Evolutionary conservation across 2,329 filamentous ascomycete genomes (phyloP).

Genomic region (Macrophomina tecta): DNA sequence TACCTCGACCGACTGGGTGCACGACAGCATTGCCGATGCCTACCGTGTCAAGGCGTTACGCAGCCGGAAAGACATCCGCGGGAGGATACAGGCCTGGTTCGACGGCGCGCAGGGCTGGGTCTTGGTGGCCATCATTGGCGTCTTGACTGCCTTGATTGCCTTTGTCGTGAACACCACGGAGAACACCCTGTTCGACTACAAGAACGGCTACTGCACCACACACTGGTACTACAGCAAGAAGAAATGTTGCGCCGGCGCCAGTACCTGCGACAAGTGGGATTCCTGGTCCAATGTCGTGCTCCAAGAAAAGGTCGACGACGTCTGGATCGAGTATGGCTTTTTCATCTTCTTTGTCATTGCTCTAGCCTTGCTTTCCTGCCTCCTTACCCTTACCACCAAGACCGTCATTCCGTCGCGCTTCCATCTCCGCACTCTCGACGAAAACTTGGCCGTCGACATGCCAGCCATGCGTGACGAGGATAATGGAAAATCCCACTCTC

Average conservation of each 20-base stretch:
- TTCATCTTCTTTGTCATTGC: slow-evolving; percentile 75
- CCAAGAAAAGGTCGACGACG: slow-evolving; percentile 53
- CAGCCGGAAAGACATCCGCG: slow-evolving; percentile 80
- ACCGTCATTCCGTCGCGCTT: slow-evolving; percentile 91
- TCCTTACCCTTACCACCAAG: slow-evolving; percentile 86
- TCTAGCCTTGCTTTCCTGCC: slow-evolving; percentile 74
- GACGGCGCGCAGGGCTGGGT: slow-evolving; percentile 95
- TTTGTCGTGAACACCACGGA: slow-evolving; percentile 91
- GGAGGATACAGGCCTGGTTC: slow-evolving; percentile 76
- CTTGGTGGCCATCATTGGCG: slow-evolving; percentile 85
- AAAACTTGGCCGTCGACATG: slow-evolving; percentile 77
- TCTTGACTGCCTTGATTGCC: slow-evolving; percentile 81
- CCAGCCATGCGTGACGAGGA: slow-evolving; percentile 46
- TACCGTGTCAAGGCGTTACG: slow-evolving; percentile 85
- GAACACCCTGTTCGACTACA: slow-evolving; percentile 84
- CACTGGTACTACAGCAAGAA: slow-evolving; percentile 77
- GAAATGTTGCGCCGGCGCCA: slow-evolving; percentile 64
- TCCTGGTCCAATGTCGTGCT: slow-evolving; percentile 68
- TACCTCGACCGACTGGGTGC: slow-evolving; percentile 96
- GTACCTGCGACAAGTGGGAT: slow-evolving; percentile 64
- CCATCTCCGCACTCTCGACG: slow-evolving; percentile 85
- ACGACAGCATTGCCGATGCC: slow-evolving; percentile 94
- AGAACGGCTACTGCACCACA: slow-evolving; percentile 80
- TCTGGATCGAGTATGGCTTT: slow-evolving; percentile 77
- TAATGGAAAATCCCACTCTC: slow-evolving; percentile 46